Evolutionary conservation across 805 yeast species (phyloP).

Genomic region (Limtongia smithiae): DNA sequence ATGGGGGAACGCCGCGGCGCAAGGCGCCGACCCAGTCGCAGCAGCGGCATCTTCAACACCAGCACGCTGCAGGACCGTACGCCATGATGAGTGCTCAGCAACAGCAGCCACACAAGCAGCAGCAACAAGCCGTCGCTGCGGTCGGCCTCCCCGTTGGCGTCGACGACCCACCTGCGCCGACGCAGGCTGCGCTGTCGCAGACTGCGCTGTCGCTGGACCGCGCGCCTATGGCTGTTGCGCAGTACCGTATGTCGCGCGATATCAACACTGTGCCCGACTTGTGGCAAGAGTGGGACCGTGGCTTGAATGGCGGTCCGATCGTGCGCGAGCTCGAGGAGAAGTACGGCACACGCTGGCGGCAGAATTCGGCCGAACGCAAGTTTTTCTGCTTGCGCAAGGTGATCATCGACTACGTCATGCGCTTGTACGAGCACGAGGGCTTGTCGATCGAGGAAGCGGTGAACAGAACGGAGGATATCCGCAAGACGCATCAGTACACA

Average conservation of each 20-base stretch:
- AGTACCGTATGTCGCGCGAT: slow-evolving; percentile 22
- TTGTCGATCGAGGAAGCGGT: slow-evolving; percentile 17
- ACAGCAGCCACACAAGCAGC: slow-evolving; percentile 1
- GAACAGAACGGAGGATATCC: slow-evolving; percentile 18
- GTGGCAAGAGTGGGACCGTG: slow-evolving; percentile 26
- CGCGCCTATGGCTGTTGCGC: slow-evolving; percentile 8
- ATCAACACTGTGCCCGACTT: slow-evolving; percentile 21
- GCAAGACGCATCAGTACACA: slow-evolving; percentile 16
- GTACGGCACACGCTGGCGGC: slow-evolving; percentile 25
- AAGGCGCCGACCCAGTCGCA: slow-evolving; percentile 18
- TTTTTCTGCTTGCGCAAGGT: slow-evolving; percentile 27
- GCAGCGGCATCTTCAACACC: slow-evolving; percentile 20
- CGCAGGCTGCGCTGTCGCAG: neutral
- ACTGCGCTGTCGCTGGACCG: neutral
- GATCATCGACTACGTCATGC: slow-evolving; percentile 17
- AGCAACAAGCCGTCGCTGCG: neutral
- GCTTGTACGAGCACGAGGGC: slow-evolving; percentile 13
- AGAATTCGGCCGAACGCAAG: slow-evolving; percentile 23
- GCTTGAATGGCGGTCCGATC: slow-evolving; percentile 24
- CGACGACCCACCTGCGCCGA: neutral
- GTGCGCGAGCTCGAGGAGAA: slow-evolving; percentile 23
- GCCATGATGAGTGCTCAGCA: slow-evolving; percentile 3
- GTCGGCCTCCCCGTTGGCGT: neutral
- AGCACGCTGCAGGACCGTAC: slow-evolving; percentile 16
- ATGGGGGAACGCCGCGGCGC: no score